Evolutionary conservation across 2,329 filamentous ascomycete species (phyloP), one percentile per base, ranked within the genome.

Genomic region (Pseudogymnoascus verrucosus): DNA sequence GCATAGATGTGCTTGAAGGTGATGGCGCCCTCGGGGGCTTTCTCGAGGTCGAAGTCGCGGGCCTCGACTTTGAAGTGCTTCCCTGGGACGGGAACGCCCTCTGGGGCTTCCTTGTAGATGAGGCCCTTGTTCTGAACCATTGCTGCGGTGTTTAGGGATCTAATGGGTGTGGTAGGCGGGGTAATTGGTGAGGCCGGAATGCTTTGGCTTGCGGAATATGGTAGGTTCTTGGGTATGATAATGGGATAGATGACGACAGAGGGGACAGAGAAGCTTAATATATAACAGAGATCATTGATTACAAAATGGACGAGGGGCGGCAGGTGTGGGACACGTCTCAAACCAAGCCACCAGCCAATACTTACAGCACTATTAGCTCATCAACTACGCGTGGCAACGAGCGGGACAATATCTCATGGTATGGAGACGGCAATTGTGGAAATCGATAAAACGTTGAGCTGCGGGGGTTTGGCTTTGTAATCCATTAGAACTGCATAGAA

Each of bases 71-170:
- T 78, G 63, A 96, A 78, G 75, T 96, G 79, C 75, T 93, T 77
- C 59, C 90, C 90, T 1, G 85, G 75, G 36, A 89, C 83, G 19
- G 90, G 91, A 72, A 82, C 80, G 64, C 84, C 89, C 60, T 78
- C 74, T 57, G 91, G 90, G 65, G 87, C 69, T 69, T 85, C 78
- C 73, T 88, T 90, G 82, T 88, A 93, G 74, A 92, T 79, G 70
- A 95, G 77, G 40, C 81, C 84, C 78, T 91, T 92, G 84, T 93
- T 95, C 66, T 83, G 79, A 68, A 76, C 73, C 76, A 78, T 79
- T 44, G 16, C 4, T 60, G 57, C 57, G 57, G 57, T n/a, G 37
- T 21, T 19, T 12, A 23, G 7, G 28, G 14, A 8, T 28, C 11
- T 37, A 60, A 12, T 37, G 21, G 57, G 5, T 21, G 28, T 60